phyloP scores from a whole-genome alignment of 345 rosid species.

The Sapria himalayana region DNA sequence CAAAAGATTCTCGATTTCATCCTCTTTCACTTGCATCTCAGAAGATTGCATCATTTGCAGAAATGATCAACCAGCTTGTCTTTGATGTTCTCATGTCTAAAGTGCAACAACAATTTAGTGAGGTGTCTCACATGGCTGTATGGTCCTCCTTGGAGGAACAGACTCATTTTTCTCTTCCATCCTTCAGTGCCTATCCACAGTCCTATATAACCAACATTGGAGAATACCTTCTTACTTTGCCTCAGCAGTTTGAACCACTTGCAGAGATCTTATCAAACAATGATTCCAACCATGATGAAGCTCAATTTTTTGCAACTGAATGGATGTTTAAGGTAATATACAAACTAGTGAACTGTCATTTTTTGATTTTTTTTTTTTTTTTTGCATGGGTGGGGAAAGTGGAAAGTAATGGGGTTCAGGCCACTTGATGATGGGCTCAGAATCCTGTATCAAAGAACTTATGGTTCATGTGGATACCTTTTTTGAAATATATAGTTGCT shows the following conservation, averaged over 20 bases:
- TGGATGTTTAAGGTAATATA: conserved; percentile 96
- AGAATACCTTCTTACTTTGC: conserved; percentile 92
- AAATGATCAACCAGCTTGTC: conserved; percentile 78
- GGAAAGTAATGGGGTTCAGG: no score
- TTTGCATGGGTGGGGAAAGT: no score
- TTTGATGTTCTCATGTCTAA: conserved; percentile 87
- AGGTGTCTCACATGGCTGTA: conserved; percentile 57
- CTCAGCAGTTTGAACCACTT: conserved; percentile 93
- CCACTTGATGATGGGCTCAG: no score
- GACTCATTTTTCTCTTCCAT: conserved; percentile 61
- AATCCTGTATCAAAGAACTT: no score
- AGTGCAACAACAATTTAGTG: conserved; percentile 76
- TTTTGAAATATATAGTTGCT: no score
- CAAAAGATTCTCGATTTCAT: conserved; percentile 93
- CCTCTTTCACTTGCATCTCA: conserved; percentile 83
- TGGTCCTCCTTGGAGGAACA: conserved; percentile 88
- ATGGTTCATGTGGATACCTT: no score
- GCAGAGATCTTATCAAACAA: conserved; percentile 80
- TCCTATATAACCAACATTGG: conserved; percentile 76
- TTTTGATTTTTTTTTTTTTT: neutral
- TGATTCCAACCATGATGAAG: conserved; percentile 64
- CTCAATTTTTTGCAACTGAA: conserved; percentile 86
- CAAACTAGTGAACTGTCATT: neutral
- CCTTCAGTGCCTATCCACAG: conserved; percentile 90
- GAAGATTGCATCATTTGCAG: conserved; percentile 69